Evolutionary conservation across 106 monocot species (phyloP).

Genomic region (Dioscorea zingiberensis): DNA sequence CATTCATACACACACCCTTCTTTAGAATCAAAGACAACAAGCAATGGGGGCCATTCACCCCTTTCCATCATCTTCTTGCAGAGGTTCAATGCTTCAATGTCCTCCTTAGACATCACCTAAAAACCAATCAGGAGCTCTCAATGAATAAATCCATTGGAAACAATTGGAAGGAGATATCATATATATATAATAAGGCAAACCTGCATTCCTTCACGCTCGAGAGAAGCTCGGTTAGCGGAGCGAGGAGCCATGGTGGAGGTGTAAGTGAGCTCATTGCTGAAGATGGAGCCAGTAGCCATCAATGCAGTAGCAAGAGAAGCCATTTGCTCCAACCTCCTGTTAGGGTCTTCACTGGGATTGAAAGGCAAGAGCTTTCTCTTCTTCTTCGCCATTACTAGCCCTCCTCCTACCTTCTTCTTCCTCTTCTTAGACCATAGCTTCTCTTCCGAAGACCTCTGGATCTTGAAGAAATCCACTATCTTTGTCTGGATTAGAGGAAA

Average conservation of each 20-base stretch:
- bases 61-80: slow-evolving; percentile 92
- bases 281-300: slow-evolving; percentile 54
- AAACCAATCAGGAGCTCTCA: not conserved
- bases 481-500: slow-evolving; percentile 92
- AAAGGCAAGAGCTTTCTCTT: slow-evolving; percentile 77
- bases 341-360: slow-evolving; percentile 55
- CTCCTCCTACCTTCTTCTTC: slow-evolving; percentile 27
- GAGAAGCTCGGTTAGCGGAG: slow-evolving; percentile 49
- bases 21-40: slow-evolving; percentile 68
- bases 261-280: slow-evolving; percentile 85
- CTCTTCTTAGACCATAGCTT: slow-evolving; percentile 14
- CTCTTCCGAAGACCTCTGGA: slow-evolving; percentile 43
- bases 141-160: not conserved
- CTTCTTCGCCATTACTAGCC: slow-evolving; percentile 51
- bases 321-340: slow-evolving; percentile 76
- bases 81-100: slow-evolving; percentile 50
- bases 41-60: slow-evolving; percentile 82
- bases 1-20: slow-evolving; percentile 53
- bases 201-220: slow-evolving; percentile 93
- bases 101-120: slow-evolving; percentile 74
- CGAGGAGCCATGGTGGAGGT: slow-evolving; percentile 57
- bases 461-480: slow-evolving; percentile 92
- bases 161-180: too few species aligned
- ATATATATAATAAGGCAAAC: slow-evolving; percentile 31
- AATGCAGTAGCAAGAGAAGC: slow-evolving; percentile 88